Conservation (phyloP, 2,329 filamentous ascomycete genomes). For the Lecanicillium sp. region DNA sequence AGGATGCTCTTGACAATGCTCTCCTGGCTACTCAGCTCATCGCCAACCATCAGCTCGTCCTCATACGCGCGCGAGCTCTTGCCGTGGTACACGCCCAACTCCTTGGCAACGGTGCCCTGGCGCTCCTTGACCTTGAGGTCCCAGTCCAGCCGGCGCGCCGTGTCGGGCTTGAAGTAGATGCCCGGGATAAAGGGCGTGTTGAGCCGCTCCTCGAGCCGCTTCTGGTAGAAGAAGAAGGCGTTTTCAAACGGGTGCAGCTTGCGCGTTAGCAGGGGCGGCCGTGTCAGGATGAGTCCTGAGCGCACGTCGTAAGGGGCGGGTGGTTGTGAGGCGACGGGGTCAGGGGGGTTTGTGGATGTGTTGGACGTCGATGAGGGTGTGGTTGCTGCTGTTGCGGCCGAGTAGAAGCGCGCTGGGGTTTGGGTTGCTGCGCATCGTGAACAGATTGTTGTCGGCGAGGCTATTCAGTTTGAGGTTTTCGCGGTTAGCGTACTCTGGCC, state of each 20-base stretch:
- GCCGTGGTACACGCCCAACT: slow-evolving; percentile 78
- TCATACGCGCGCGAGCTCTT: slow-evolving; percentile 70
- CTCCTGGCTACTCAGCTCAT: slow-evolving; percentile 55
- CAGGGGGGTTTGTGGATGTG: slow-evolving; percentile 8
- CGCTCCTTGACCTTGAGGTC: slow-evolving; percentile 75
- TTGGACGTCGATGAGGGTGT: slow-evolving; percentile 8
- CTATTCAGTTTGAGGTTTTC: slow-evolving; percentile 8
- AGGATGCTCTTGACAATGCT: slow-evolving; percentile 61
- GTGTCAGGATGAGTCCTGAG: slow-evolving; percentile 73
- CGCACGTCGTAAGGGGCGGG: slow-evolving; percentile 38
- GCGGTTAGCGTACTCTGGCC: neutral
- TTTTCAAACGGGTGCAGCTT: slow-evolving; percentile 82
- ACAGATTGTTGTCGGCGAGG: slow-evolving; percentile 23
- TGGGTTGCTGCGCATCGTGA: slow-evolving; percentile 28
- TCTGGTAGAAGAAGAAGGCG: slow-evolving; percentile 94
- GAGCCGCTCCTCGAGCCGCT: slow-evolving; percentile 88
- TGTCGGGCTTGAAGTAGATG: slow-evolving; percentile 93
- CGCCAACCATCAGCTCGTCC: slow-evolving; percentile 77
- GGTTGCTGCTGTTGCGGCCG: slow-evolving; percentile 18
- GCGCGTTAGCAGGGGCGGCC: slow-evolving; percentile 79
- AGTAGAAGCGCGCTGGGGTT: slow-evolving; percentile 26
- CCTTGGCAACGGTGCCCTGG: slow-evolving; percentile 63
- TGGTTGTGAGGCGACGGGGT: slow-evolving; percentile 8
- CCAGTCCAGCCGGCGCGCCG: slow-evolving; percentile 79
- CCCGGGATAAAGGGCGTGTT: slow-evolving; percentile 78